These are phyloP conservation scores for Allomyces macrogynus DNA, from an alignment of 192 early-diverging fungal species.

Conservation along the genomic window DNA sequence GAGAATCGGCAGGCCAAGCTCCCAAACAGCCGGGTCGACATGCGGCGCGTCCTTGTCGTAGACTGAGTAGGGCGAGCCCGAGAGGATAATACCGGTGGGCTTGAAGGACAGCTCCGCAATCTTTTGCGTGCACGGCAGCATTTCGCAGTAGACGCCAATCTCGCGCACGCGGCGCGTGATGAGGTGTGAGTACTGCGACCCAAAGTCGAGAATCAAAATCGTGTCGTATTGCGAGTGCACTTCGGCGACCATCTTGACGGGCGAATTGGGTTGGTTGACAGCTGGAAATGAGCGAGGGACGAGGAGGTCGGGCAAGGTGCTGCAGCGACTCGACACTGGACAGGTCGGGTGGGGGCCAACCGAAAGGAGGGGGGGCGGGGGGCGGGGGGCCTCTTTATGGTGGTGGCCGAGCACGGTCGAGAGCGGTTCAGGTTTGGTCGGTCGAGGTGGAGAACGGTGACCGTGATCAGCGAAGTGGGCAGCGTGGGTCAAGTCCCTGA, in stretches of 20 bases:
- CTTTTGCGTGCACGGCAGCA: slow-evolving; percentile 90
- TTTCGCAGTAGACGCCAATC: slow-evolving; percentile 95
- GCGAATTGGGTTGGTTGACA: background rate
- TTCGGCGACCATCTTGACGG: slow-evolving; percentile 22
- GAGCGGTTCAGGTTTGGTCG: no score
- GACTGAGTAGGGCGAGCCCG: slow-evolving; percentile 91
- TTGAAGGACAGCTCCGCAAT: slow-evolving; percentile 81
- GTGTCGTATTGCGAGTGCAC: slow-evolving; percentile 79
- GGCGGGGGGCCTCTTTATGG: no score
- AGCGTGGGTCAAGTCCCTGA: no score
- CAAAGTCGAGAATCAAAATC: slow-evolving; percentile 97
- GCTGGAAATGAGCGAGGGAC: no score
- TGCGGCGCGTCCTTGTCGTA: slow-evolving; percentile 86
- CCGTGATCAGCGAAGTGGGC: no score
- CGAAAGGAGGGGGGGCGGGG: no score
- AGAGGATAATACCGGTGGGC: slow-evolving; percentile 89
- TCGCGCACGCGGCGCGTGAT: slow-evolving; percentile 90
- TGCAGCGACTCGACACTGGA: no score
- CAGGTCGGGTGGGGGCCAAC: no score
- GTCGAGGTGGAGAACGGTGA: no score
- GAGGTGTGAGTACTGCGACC: slow-evolving; percentile 95
- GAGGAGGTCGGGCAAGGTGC: no score
- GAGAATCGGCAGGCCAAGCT: slow-evolving; percentile 70
- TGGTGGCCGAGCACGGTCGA: no score
- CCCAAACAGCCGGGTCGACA: slow-evolving; percentile 77